Percentiles rank a stretch among this genome's conserved stretches.
phyloP scores from a whole-genome alignment of 2,329 filamentous ascomycete species.

The Xylariaceae sp. region DNA sequence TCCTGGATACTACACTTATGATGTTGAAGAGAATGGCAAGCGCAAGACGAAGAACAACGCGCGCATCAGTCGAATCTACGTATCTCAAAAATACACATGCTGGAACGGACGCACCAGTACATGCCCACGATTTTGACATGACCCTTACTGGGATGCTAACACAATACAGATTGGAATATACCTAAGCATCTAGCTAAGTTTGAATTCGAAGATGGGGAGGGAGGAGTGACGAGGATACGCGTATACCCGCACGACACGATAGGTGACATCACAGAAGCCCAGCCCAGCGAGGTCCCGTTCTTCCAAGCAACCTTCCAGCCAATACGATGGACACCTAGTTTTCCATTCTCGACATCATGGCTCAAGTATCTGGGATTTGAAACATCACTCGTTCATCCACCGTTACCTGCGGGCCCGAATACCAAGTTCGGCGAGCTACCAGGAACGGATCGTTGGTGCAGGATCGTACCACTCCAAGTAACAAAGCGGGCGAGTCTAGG shows the following conservation, averaged over 20 bases:
- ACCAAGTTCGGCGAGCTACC: slow-evolving; percentile 38
- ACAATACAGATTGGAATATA: slow-evolving; percentile 48
- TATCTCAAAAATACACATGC: slow-evolving; percentile 48
- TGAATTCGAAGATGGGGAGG: slow-evolving; percentile 37
- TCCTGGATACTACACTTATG: slow-evolving; percentile 44
- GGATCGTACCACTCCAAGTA: slow-evolving; percentile 30
- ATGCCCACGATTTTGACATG: slow-evolving; percentile 14
- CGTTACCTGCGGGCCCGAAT: slow-evolving; percentile 39
- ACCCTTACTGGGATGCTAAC: no score
- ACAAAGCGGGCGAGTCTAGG: slow-evolving; percentile 34
- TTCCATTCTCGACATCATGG: slow-evolving; percentile 40
- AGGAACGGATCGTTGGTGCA: slow-evolving; percentile 45
- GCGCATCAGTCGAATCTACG: slow-evolving; percentile 51
- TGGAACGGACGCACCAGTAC: slow-evolving; percentile 50
- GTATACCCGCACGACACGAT: slow-evolving; percentile 43
- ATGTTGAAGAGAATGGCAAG: slow-evolving; percentile 30
- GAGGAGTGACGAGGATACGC: slow-evolving; percentile 37
- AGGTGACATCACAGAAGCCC: slow-evolving; percentile 29
- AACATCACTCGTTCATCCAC: slow-evolving; percentile 44
- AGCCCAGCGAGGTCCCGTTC: slow-evolving; percentile 35
- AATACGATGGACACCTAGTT: slow-evolving; percentile 38
- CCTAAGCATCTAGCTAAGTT: slow-evolving; percentile 53
- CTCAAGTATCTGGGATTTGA: slow-evolving; percentile 40
- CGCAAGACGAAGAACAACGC: slow-evolving; percentile 33
- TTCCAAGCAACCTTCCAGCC: slow-evolving; percentile 45